phyloP scores from a whole-genome alignment of 768 basidiomycete species.

The Amanita rimosa region DNA sequence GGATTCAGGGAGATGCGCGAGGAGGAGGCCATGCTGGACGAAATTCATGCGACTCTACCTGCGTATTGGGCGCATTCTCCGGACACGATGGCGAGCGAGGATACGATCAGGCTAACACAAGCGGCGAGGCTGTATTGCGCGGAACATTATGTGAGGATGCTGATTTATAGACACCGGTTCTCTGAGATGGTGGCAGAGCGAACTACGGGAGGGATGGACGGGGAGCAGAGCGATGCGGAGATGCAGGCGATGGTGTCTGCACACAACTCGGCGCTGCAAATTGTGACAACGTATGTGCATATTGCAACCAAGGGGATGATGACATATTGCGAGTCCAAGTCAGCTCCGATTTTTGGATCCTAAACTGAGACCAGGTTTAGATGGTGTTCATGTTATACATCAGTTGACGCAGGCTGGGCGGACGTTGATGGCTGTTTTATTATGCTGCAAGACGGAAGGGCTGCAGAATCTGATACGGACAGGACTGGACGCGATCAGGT shows the following conservation, averaged over 20 bases:
- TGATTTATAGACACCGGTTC: constrained; percentile 84
- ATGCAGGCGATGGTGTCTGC: constrained; percentile 68
- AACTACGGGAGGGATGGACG: constrained; percentile 23
- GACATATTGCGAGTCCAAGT: constrained; percentile 74
- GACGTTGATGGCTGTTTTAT: constrained; percentile 76
- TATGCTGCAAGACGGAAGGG: constrained; percentile 78
- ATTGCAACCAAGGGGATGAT: constrained; percentile 83
- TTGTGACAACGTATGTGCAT: constrained; percentile 73
- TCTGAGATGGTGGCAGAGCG: constrained; percentile 68
- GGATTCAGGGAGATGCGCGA: constrained; percentile 61
- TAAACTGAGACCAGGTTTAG: constrained; percentile 24
- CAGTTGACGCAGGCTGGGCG: constrained; percentile 91
- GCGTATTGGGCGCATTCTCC: constrained; percentile 70
- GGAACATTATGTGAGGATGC: constrained; percentile 77
- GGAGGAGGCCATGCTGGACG: constrained; percentile 73
- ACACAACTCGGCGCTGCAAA: constrained; percentile 68
- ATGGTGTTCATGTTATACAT: constrained; percentile 92
- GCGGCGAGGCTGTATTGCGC: constrained; percentile 79
- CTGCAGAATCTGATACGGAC: constrained; percentile 70
- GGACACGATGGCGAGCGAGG: constrained; percentile 73
- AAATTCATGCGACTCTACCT: constrained; percentile 62
- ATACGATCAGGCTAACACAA: constrained; percentile 85
- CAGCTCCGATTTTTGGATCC: constrained; percentile 5
- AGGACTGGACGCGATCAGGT: constrained; percentile 75
- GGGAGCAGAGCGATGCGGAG: constrained; percentile 59